phyloP scores from a whole-genome alignment of 2,329 filamentous ascomycete species.

The Pseudogymnoascus sp. region DNA sequence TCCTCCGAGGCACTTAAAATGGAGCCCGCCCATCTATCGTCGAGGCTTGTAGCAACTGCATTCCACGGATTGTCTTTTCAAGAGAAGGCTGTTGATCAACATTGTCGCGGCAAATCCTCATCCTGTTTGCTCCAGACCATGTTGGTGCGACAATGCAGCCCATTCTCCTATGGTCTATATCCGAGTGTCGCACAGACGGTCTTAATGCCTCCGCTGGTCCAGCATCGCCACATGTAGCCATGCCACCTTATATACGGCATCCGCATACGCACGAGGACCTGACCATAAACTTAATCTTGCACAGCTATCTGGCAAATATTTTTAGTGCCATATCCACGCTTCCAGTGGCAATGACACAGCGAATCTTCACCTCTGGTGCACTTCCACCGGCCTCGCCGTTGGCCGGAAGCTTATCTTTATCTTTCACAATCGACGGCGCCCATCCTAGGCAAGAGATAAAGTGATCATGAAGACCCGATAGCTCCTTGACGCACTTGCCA shows the following conservation, averaged over 20 bases:
- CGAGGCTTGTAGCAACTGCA: background rate
- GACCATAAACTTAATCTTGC: background rate
- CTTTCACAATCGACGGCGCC: conserved; percentile 68
- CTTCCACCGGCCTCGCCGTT: conserved; percentile 35
- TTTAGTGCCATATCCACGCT: conserved; percentile 74
- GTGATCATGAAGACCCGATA: conserved; percentile 69
- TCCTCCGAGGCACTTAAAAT: background rate
- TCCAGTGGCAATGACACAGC: conserved; percentile 80
- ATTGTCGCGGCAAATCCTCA: background rate
- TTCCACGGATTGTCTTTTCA: background rate
- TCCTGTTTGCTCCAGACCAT: background rate
- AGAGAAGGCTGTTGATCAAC: background rate
- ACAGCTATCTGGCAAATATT: conserved; percentile 54
- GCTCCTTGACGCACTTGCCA: conserved; percentile 76
- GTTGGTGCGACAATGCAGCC: background rate
- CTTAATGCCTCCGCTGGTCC: background rate
- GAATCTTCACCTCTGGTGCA: conserved; percentile 49
- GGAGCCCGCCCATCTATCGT: background rate
- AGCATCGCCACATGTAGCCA: background rate
- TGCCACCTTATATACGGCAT: background rate
- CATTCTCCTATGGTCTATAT: background rate
- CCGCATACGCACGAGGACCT: background rate
- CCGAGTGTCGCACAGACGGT: background rate
- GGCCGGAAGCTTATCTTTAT: conserved; percentile 33
- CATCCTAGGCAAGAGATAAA: conserved; percentile 83